Evolutionary conservation across 805 yeast genomes (phyloP).

Genomic region (Kodamaea kaohsiungensis): DNA sequence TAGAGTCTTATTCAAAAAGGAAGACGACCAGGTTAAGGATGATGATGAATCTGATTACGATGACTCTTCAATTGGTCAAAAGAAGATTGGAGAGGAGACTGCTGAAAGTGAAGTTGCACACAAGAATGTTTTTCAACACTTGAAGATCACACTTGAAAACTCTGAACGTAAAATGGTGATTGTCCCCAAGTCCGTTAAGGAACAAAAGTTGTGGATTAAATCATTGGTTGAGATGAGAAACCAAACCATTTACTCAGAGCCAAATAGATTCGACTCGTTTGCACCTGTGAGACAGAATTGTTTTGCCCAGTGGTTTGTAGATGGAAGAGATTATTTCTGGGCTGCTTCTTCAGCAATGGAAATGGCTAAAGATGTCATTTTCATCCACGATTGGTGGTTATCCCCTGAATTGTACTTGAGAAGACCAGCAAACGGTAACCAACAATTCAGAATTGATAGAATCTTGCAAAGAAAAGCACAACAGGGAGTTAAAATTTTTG

Average conservation of each 20-base stretch:
- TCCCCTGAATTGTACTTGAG: slow-evolving; percentile 91
- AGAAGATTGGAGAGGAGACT: slow-evolving; percentile 25
- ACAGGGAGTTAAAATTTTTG: slow-evolving; percentile 91
- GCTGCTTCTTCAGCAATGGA: slow-evolving; percentile 89
- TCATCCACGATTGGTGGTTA: slow-evolving; percentile 98
- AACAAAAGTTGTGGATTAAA: slow-evolving; percentile 71
- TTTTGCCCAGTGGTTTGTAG: slow-evolving; percentile 96
- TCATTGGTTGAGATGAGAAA: slow-evolving; percentile 70
- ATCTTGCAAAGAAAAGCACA: slow-evolving; percentile 85
- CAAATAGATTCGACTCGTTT: slow-evolving; percentile 81
- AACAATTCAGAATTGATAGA: slow-evolving; percentile 89
- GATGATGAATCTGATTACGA: slow-evolving; percentile 48
- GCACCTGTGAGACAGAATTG: slow-evolving; percentile 88
- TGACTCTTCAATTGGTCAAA: slow-evolving; percentile 36
- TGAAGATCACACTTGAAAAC: slow-evolving; percentile 60
- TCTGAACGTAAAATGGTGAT: slow-evolving; percentile 77
- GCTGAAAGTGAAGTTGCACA: slow-evolving; percentile 22
- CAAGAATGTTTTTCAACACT: slow-evolving; percentile 53
- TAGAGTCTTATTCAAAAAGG: slow-evolving; percentile 50
- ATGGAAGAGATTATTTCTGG: slow-evolving; percentile 96
- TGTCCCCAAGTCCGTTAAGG: slow-evolving; percentile 64
- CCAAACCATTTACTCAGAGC: slow-evolving; percentile 69
- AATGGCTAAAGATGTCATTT: slow-evolving; percentile 91
- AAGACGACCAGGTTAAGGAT: slow-evolving; percentile 22
- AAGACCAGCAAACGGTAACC: slow-evolving; percentile 94